phyloP scores from a whole-genome alignment of 2,329 filamentous ascomycete species.

The Coleophoma crateriformis region DNA sequence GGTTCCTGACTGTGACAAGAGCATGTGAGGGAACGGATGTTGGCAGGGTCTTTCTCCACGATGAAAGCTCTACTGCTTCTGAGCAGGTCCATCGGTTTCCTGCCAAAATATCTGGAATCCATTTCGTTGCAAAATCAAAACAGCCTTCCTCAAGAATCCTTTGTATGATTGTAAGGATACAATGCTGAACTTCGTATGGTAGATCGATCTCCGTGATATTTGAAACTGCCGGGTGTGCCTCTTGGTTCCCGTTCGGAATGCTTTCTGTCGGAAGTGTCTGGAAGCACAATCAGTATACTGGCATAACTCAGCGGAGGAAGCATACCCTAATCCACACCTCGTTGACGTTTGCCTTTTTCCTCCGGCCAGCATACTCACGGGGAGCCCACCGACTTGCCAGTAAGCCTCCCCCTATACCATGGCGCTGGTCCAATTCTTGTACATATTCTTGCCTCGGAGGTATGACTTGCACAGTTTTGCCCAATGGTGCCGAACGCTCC shows the following conservation, averaged over 20 bases:
- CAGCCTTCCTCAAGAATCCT: slow-evolving; percentile 25
- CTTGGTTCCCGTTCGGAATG: not conserved
- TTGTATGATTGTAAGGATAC: slow-evolving; percentile 23
- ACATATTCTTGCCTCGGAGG: not conserved
- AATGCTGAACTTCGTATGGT: slow-evolving; percentile 28
- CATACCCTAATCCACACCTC: slow-evolving; percentile 19
- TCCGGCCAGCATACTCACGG: slow-evolving; percentile 7
- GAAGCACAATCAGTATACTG: not conserved
- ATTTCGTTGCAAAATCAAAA: slow-evolving; percentile 22
- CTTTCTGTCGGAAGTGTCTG: not conserved
- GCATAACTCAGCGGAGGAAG: not conserved
- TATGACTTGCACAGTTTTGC: not conserved
- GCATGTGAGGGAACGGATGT: slow-evolving; percentile 12
- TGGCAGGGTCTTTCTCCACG: slow-evolving; percentile 20
- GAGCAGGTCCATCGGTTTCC: slow-evolving; percentile 21
- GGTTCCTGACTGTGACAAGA: slow-evolving; percentile 10
- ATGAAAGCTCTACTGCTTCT: slow-evolving; percentile 23
- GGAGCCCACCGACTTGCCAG: slow-evolving; percentile 20
- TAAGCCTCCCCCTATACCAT: slow-evolving; percentile 7
- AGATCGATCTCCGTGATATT: slow-evolving; percentile 17
- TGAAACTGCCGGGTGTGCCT: not conserved
- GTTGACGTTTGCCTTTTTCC: not conserved
- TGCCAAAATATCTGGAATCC: slow-evolving; percentile 18
- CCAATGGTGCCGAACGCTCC: not conserved
- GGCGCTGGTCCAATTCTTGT: not conserved